Conservation (phyloP, 2,329 filamentous ascomycete species). For the Hymenoscyphus albidus region DNA sequence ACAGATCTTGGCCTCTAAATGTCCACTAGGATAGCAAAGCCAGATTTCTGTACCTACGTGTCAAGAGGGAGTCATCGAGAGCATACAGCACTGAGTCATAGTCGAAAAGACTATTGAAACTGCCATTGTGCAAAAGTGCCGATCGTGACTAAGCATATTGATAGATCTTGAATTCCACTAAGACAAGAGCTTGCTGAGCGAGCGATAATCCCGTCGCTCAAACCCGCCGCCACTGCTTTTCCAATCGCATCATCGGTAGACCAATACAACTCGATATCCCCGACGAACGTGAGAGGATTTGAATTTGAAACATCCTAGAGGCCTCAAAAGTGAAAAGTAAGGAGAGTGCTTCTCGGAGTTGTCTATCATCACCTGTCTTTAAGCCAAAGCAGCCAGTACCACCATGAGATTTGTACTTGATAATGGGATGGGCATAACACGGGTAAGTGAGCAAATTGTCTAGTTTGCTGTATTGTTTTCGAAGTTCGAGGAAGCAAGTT, state of each 20-base stretch:
- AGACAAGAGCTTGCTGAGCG: no score
- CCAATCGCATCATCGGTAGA: background rate
- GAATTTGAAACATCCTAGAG: no score
- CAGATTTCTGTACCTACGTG: background rate
- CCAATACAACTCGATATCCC: background rate
- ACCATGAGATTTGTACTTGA: background rate
- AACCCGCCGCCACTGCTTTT: background rate
- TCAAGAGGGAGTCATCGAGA: background rate
- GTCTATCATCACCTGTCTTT: background rate
- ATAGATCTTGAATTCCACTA: no score
- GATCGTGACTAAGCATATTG: no score
- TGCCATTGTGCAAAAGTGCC: background rate
- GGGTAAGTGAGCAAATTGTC: background rate
- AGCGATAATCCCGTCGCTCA: no score
- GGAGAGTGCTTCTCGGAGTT: no score
- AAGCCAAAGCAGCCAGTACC: background rate
- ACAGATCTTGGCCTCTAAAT: background rate
- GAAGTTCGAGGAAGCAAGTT: background rate
- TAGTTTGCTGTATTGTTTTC: background rate
- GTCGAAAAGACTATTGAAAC: background rate
- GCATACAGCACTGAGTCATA: background rate
- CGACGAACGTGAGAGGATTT: no score
- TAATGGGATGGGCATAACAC: background rate
- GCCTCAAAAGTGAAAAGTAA: no score
- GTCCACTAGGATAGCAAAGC: background rate